A percentile compares a stretch with the other conserved stretches of the same genome.
Conservation (phyloP, 805 yeast genomes). For the Dipodascopsis uninucleata region DNA sequence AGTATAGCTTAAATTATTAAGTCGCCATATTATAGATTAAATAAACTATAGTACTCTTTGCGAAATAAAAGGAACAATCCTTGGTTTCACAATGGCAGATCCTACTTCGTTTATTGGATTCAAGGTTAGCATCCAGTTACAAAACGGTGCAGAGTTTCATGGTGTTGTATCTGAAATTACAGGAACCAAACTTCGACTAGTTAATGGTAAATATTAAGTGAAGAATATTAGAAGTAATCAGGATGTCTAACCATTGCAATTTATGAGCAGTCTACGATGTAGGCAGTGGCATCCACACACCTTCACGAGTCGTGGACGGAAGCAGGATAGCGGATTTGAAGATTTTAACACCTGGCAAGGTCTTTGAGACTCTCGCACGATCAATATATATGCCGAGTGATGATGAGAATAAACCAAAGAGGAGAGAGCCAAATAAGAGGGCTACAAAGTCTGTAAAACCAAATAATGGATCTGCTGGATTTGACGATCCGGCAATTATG, state of each 20-base stretch:
- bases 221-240: no score
- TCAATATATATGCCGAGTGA: no score
- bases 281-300: constrained; percentile 9
- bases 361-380: no score
- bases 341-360: constrained; percentile 36
- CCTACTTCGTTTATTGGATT: constrained; percentile 13
- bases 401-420: no score
- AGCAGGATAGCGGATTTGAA: constrained; percentile 20
- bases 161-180: constrained; percentile 45
- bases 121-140: constrained; percentile 20
- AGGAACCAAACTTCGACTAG: constrained; percentile 40
- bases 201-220: constrained; percentile 39
- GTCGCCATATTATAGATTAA: no score
- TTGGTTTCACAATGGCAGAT: neutral
- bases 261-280: constrained; percentile 16
- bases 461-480: no score
- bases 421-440: no score
- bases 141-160: constrained; percentile 29
- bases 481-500: no score
- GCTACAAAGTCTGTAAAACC: no score
- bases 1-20: no score
- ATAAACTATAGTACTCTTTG: no score
- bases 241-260: constrained; percentile 7
- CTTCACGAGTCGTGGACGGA: constrained; percentile 20
- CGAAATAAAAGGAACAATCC: no score